Base-by-base conservation (phyloP, 345 rosid species). In the Geranium rotundifolium region DNA sequence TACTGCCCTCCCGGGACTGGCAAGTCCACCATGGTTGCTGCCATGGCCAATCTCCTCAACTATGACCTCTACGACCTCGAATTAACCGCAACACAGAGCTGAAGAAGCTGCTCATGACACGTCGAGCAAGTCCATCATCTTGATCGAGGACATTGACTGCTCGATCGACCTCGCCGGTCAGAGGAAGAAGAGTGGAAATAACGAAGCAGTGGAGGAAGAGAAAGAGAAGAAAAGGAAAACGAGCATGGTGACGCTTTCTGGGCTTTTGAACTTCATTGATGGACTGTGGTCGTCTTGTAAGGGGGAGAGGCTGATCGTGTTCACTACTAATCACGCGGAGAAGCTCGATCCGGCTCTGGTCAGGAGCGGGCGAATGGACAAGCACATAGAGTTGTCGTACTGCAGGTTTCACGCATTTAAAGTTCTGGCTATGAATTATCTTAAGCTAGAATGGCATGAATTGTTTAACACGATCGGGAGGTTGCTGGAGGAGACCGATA, bases 291-390 rank as follows among this genome's bases (percentile, higher is more conserved):
- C 84, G 29, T 73, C 82, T 57, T 69, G 82, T 74, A 72, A 74
- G 27, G 82, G 64, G 1, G 87, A 77, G 64, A 75, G 77, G 54
- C 65, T 80, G 16, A 76, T 82, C 7, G 61, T 82, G 17, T 82
- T 82, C 7, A 82, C 84, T 0, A 80, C 84, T 0, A 77, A 77
- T 7, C 64, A 60, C 62, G 69, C 64, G 19, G 87, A 77, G 19
- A 82, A 75, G 29, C 82, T 82, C 63, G 82, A 77, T 67, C 78
- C 76, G 0, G 82, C 84, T 9, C 61, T 82, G 17, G 73, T 77
- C 2, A 61, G 87, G 19, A 80, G 69, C 57, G 82, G 87, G n/a
- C 75, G 87, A 55, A 82, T 80, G 84, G 87, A 82, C 7, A 71
- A 70, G 57, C 76, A 73, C 1, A 82, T 80, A 46, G 82, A 82